Conservation (phyloP, 73 alveolate genomes). For the Symbiodinium pilosum region DNA sequence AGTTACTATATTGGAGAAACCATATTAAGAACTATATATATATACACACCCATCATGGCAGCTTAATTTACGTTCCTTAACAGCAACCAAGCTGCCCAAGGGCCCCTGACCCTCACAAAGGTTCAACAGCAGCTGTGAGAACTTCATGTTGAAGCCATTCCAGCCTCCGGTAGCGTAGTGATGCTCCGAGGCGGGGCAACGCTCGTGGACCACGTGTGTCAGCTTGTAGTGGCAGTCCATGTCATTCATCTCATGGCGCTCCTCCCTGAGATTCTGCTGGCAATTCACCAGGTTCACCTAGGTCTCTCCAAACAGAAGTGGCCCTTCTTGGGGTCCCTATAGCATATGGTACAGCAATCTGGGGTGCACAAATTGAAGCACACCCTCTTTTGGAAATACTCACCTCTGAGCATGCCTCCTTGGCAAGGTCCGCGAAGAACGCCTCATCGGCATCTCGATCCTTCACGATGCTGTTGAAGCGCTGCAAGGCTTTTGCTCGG, state of each 20-base stretch:
- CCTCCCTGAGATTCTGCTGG: background rate
- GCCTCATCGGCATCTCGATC: slow-evolving; percentile 57
- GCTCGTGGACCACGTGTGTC: slow-evolving; percentile 29
- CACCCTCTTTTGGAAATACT: too few species aligned
- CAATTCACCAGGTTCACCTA: background rate
- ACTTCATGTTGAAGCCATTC: slow-evolving; percentile 84
- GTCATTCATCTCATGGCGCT: background rate
- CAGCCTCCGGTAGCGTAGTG: slow-evolving; percentile 75
- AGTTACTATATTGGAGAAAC: too few species aligned
- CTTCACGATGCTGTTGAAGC: background rate
- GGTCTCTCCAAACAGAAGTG: too few species aligned
- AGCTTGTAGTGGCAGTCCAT: slow-evolving; percentile 38
- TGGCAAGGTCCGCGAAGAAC: slow-evolving; percentile 13
- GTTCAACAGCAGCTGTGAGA: slow-evolving; percentile 31
- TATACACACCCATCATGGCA: too few species aligned
- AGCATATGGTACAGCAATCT: too few species aligned
- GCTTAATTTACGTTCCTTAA: too few species aligned
- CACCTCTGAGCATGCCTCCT: background rate
- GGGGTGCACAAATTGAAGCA: too few species aligned
- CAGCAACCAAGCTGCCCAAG: too few species aligned
- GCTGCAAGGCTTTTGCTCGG: slow-evolving; percentile 28
- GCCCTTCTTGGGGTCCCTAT: too few species aligned
- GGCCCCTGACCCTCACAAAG: background rate
- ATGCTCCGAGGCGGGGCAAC: slow-evolving; percentile 37
- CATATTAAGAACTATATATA: too few species aligned